Evolutionary conservation across 192 early-diverging fungal species (phyloP), one percentile per base, ranked within the genome.

Genomic region (Coemansia sp.): DNA sequence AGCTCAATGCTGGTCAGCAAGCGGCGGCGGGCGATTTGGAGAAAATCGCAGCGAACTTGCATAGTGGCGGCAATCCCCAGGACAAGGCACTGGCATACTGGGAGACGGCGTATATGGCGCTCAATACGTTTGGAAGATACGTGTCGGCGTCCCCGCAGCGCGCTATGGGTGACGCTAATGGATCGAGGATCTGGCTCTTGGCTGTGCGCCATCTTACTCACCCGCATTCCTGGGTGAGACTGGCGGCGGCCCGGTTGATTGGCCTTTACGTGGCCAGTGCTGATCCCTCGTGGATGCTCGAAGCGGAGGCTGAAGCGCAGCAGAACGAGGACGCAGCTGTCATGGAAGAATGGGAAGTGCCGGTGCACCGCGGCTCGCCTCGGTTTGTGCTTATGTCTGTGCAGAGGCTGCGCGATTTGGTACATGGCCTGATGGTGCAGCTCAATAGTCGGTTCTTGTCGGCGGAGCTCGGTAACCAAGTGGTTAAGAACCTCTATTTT

Each of bases 401-500:
- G 8, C 36, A 66, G 27, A 75, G 75, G 38, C 69, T 95, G 34
- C 87, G 85, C 40, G 66, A 76, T 5, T 60, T 95, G 16, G 88
- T 86, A 1, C 75, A 79, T 36, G 72, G 75, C 3, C 78, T 91
- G 64, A 68, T 84, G 15, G 81, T 86, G 41, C 94, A 95, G 65
- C 80, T 95, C 10, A 89, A 87, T 68, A 88, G 91, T 55, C 73
- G 80, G 13, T 85, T 76, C 65, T 39, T 98, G 33, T 84, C 90
- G 36, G 80, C 87, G 36, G 96, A 97, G 27, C 87, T 95, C 33
- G 94, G 92, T 6, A 92, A 87, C 66, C 95, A 97, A 79, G 77
- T 95, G 55, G 91, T 95, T 40, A 97, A 98, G 87, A 98, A 98
- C 78, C 72, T 98, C 66, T 92, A 94, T 71, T 98, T 95, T 81